These are phyloP conservation scores for Alopecurus myosuroides DNA, from an alignment of 176 grass and related monocot genomes.

Conservation along the genomic window DNA sequence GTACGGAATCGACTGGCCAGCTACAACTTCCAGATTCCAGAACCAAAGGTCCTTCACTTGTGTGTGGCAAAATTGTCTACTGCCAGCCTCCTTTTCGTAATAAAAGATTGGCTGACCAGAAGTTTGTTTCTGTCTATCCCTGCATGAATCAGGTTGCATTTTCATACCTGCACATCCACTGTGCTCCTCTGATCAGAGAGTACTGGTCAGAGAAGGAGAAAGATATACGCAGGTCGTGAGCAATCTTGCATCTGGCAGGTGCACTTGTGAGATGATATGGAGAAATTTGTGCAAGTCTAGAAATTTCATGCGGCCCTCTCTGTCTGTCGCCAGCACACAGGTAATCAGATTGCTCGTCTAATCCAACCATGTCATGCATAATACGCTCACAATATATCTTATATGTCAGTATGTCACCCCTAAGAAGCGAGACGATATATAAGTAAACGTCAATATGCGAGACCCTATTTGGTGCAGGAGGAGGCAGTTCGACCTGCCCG, in stretches of 20 bases:
- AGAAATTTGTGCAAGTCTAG: neutral
- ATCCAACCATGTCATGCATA: neutral
- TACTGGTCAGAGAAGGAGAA: neutral
- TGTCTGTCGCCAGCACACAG: neutral
- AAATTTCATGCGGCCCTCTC: neutral
- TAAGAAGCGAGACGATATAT: neutral
- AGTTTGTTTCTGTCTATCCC: neutral
- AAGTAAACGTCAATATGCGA: neutral
- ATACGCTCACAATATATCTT: neutral
- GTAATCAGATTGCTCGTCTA: neutral
- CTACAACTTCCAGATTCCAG: neutral
- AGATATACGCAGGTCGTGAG: neutral
- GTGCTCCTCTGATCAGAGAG: neutral
- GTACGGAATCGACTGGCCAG: neutral
- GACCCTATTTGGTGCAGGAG: neutral
- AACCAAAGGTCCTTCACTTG: neutral
- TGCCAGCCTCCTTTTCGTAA: constrained; percentile 5
- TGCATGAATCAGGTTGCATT: constrained; percentile 9
- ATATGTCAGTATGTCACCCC: neutral
- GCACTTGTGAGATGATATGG: neutral
- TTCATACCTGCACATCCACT: neutral
- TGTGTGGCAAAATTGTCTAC: neutral
- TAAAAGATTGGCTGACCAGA: constrained; percentile 34
- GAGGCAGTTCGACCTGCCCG: neutral
- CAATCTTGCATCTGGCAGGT: neutral